Base-by-base conservation (phyloP, 2,329 filamentous ascomycete species). In the Sporothrix curviconia region DNA sequence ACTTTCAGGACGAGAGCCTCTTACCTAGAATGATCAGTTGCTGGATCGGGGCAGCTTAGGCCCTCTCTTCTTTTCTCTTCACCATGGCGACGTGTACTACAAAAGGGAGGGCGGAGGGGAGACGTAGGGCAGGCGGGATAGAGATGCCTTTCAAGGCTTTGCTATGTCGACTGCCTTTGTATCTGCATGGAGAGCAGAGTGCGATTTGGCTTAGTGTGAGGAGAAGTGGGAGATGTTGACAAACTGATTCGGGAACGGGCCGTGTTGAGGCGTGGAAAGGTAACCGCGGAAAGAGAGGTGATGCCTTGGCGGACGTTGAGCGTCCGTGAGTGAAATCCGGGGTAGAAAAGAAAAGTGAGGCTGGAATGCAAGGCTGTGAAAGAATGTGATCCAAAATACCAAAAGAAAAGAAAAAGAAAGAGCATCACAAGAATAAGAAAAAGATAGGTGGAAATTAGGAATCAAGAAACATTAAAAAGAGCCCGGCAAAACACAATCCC, bases 21-120 rank as follows among this genome's bases (percentile, higher is more conserved):
- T 77, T 79, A 91, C 88, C 85, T 62, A 95, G 74, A 67, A 95
- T 91, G 43, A 84, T 75, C 67, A 95, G 77, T 74, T 95, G 90
- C 78, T 85, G 82, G 42, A 82, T 77, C n/a, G n/a, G 0, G 90
- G 89, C 77, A 94, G 78, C 75, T 84, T 88, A 25, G 83, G 80
- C 62, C 69, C 71, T 63, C 22, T 32, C 22, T 57, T 49, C 53
- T 64, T 58, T 61, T 64, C 60, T 63, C 63, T 56, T 64, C n/a
- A 55, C 30, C 63, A 65, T 65, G 55, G 12, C 52, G 34, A 37
- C 9, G 1, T 40, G 15, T n/a, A n/a, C n/a, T n/a, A n/a, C n/a
- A n/a, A n/a, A 52, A 49, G 15, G 8, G 39, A 15, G 30, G 43
- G 28, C 9, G 53, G 24, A 55, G 17, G 52, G 37, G 17, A 34